phyloP scores from a whole-genome alignment of 768 basidiomycete species.

The Ramaria sp. region DNA sequence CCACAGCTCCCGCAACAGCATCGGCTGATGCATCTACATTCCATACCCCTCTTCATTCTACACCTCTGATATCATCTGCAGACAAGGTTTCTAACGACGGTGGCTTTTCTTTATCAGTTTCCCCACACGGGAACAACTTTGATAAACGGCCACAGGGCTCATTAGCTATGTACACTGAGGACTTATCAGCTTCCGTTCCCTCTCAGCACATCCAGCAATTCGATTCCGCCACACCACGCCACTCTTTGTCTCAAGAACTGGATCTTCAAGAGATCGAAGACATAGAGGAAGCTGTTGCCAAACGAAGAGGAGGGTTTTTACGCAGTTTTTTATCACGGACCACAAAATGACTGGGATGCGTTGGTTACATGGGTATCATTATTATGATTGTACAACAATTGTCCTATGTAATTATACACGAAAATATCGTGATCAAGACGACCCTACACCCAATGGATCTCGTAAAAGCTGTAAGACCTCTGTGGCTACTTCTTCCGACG shows the following conservation, averaged over 20 bases:
- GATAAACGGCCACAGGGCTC: neutral
- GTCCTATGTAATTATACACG: conserved; percentile 1
- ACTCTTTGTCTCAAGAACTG: conserved; percentile 5
- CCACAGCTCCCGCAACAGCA: conserved; percentile 33
- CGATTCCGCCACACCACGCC: neutral
- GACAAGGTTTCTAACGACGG: neutral
- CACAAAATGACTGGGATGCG: neutral
- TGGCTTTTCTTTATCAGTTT: neutral
- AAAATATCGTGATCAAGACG: neutral
- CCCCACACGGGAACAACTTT: neutral
- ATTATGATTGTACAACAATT: conserved; percentile 8
- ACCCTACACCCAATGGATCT: conserved; percentile 23
- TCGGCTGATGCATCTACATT: conserved; percentile 15
- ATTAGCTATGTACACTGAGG: neutral
- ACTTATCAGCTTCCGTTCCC: neutral
- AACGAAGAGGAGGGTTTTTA: conserved; percentile 5
- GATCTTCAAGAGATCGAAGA: conserved; percentile 4
- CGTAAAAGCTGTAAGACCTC: conserved; percentile 51
- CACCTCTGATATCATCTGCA: conserved; percentile 2
- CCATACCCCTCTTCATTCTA: conserved; percentile 8
- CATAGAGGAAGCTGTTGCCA: conserved; percentile 5
- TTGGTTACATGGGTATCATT: conserved; percentile 4
- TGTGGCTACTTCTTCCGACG: conserved; percentile 78
- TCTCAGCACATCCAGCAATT: neutral
- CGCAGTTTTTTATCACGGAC: conserved; percentile 5